Percentiles rank a stretch among this genome's conserved stretches.
These are phyloP conservation scores for Apodospora peruviana DNA, from an alignment of 495 filamentous ascomycete genomes.

Conservation along the genomic window DNA sequence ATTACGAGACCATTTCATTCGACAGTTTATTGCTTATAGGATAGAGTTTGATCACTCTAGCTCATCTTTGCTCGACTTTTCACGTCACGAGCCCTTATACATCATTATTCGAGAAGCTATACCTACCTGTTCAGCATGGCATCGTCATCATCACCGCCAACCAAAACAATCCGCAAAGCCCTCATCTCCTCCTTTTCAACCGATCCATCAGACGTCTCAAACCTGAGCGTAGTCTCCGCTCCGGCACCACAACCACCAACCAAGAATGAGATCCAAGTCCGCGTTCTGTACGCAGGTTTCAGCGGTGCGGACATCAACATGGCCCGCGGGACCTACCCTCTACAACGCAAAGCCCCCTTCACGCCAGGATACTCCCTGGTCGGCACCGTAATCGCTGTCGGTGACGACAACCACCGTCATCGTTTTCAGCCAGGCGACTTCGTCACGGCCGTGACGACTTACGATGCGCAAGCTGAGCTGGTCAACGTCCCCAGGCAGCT, in stretches of 20 bases:
- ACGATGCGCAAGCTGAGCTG: slow-evolving; percentile 35
- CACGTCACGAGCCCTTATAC: too few species aligned
- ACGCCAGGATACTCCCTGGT: slow-evolving; percentile 39
- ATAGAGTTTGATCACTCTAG: too few species aligned
- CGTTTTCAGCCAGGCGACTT: slow-evolving; percentile 26
- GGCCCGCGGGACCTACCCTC: slow-evolving; percentile 35
- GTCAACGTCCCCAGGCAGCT: slow-evolving; percentile 37
- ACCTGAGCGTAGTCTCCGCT: slow-evolving; percentile 24
- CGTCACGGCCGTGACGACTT: slow-evolving; percentile 31
- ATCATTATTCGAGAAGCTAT: too few species aligned
- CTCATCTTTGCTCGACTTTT: too few species aligned
- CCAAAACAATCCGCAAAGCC: slow-evolving; percentile 35
- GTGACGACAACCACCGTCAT: slow-evolving; percentile 5
- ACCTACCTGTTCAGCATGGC: too few species aligned
- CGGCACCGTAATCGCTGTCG: slow-evolving; percentile 27
- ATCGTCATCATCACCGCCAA: too few species aligned
- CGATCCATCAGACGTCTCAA: slow-evolving; percentile 18
- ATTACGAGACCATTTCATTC: too few species aligned
- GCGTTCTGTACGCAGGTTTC: slow-evolving; percentile 35
- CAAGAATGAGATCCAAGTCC: slow-evolving; percentile 33
- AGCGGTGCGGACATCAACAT: slow-evolving; percentile 38
- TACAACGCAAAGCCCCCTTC: slow-evolving; percentile 32
- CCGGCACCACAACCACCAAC: slow-evolving; percentile 24
- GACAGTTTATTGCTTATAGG: too few species aligned
- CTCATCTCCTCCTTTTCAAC: slow-evolving; percentile 31